Evolutionary conservation across 31 red algal genomes (phyloP), one percentile per base, ranked within the genome.

Genomic region (Asparagopsis taxiformis): DNA sequence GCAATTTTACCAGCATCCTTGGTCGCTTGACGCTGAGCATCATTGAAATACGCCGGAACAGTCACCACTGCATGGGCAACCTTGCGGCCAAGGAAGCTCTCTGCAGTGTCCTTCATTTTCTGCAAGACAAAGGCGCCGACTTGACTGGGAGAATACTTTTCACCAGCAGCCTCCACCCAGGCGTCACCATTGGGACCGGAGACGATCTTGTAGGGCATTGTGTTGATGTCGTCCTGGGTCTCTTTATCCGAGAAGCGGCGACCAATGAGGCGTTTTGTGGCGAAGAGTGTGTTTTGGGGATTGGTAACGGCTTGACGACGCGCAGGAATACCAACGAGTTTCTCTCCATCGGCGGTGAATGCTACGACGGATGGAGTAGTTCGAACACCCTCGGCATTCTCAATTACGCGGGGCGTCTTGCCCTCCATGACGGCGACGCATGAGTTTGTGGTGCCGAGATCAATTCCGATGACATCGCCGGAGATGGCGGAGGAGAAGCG

Each of bases 381-480:
- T 17, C 91, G 78, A 20, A 77, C 79, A 0, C 96, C 96, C 67
- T 93, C 84, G 0, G 88, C 87, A 51, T 99, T 99, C 62, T 89
- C 89, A 46, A 99, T 93, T 32, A 99, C 92, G 16, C 88, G 77
- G 5, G 97, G 79, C 30, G 55, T 73, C 52, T 80, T 82, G 20
- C 97, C 92, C 66, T 96, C 82, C 91, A 99, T 99, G 68, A 93
- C 86, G 33, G 92, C 75, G 9, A 99, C 92, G 65, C 87, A 93
- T 17, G 92, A 96, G 44, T 99, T 99, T 59, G 97, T 99, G 28
- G 97, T 99, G 65, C 97, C 97, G 34, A 99, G 81, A 65, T 99
- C 97, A 52, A 99, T 99, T 24, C 97, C 97, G 63, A 99, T 92
- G 38, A 99, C 90, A 68, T 99, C 90, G 55, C 94, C 94, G 23